Base-by-base conservation (phyloP, 805 yeast genomes). In the Teunomyces aglyptinius region DNA sequence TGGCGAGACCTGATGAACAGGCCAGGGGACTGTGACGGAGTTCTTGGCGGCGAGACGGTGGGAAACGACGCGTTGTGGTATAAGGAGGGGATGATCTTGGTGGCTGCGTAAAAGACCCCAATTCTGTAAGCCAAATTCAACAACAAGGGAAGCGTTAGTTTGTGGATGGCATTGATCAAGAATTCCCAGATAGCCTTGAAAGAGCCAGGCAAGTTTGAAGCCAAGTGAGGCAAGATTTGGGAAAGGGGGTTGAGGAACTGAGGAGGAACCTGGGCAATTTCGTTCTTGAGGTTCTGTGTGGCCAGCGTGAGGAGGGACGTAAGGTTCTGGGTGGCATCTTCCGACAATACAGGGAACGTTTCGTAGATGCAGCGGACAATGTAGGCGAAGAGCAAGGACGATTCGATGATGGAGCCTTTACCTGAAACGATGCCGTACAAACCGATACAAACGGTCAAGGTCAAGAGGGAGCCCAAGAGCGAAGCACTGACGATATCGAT, bases 301-400 rank as follows among this genome's bases (percentile, higher is more conserved):
- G 73, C 65, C 47, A 61, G 70, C 10, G 66, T 60, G 46, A 70
- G 60, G 36, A 70, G 46, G 7, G 58, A 48, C 3, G 73, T 54
- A 28, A 70, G 56, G 3, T 71, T 58, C 45, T 58, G 54, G 19
- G 64, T 55, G 15, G 76, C 75, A 49, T 63, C 71, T 45, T 81
- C 80, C 6, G 91, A 85, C 52, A 92, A 76, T 55, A 87, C 90
- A 1, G 98, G 97, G 57, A 92, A 89, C 3, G 96, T 82, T 61
- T 91, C 95, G 64, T 94, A 94, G 50, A 91, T 82, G 57, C 96
- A 89, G 61, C 95, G 86, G 24, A 94, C 96, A 50, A 92, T 84
- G 65, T 94, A 94, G 6, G 95, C 92, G 61, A 90, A 83, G 57
- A 94, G 75, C 48, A 92, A 68, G 10, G 96, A 86, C 27, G 90